Evolutionary conservation across 148 eudicot genomes (phyloP).

Genomic region (Amaranthus palmeri): DNA sequence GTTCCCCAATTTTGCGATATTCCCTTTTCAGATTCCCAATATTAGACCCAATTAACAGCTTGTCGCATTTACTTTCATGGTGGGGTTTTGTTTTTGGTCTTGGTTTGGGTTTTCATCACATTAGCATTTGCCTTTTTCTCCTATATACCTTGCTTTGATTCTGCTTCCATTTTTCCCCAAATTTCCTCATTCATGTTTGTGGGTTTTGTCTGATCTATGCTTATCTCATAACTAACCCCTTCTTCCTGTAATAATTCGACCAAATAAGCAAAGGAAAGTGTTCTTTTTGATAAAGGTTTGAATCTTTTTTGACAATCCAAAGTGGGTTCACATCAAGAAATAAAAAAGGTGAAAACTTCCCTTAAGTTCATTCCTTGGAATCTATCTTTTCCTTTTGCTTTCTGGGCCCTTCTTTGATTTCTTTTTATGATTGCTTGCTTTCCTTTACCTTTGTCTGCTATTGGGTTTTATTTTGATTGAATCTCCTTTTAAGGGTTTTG

Average conservation of each 20-base stretch:
- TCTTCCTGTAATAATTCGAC: conserved; percentile 5
- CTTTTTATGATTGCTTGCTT: conserved; percentile 24
- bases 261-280: background rate
- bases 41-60: background rate
- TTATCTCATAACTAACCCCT: background rate
- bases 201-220: conserved; percentile 26
- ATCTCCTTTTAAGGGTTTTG: conserved; percentile 8
- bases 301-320: conserved; percentile 22
- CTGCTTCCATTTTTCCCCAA: background rate
- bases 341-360: conserved; percentile 31
- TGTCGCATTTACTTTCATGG: conserved; percentile 9
- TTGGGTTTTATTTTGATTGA: conserved; percentile 7
- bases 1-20: conserved; percentile 7
- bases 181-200: conserved; percentile 17
- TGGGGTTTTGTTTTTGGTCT: background rate
- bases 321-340: conserved; percentile 11
- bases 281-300: conserved; percentile 8
- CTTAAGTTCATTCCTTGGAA: background rate
- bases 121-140: background rate
- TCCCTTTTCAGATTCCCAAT: conserved; percentile 13
- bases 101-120: background rate
- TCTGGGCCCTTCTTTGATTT: conserved; percentile 14
- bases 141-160: conserved; percentile 22
- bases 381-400: conserved; percentile 14
- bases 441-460: conserved; percentile 5